Percentiles rank a stretch among this genome's conserved stretches.
Evolutionary conservation across 2,329 filamentous ascomycete species (phyloP).

Genomic region (Pseudocercospora pini-densiflorae): DNA sequence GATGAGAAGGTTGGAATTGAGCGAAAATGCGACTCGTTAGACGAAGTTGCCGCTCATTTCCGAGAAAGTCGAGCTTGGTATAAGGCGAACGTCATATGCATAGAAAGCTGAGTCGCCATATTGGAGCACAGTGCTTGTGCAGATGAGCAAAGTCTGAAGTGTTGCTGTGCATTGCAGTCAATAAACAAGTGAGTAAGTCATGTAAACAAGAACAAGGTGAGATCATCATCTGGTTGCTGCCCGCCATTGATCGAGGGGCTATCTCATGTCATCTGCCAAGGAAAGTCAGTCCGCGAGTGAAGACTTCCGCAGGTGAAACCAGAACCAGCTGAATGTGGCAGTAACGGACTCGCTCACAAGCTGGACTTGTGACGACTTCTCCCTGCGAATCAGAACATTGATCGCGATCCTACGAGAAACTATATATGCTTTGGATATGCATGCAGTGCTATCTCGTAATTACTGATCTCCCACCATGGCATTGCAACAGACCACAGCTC

Average conservation of each 20-base stretch:
- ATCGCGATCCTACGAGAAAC: neutral
- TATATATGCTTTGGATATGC: neutral
- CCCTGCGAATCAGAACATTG: neutral
- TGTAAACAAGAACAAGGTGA: no score
- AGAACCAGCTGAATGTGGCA: no score
- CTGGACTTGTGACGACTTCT: neutral
- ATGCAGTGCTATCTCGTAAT: neutral
- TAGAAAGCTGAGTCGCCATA: neutral
- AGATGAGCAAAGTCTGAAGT: no score
- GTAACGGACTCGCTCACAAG: no score
- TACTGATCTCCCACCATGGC: neutral
- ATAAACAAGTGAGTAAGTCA: no score
- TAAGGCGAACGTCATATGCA: neutral
- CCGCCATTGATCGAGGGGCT: no score
- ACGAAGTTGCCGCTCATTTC: neutral
- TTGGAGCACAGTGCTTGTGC: neutral
- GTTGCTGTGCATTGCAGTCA: no score
- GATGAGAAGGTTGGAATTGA: neutral
- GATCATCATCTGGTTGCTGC: no score
- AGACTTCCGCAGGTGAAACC: no score
- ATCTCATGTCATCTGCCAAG: no score
- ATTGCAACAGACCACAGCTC: neutral
- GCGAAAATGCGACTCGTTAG: neutral
- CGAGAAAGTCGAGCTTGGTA: neutral
- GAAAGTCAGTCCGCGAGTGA: no score